phyloP scores from a whole-genome alignment of 371 early-diverging fungal species.

The Rhizopus arrhizus region DNA sequence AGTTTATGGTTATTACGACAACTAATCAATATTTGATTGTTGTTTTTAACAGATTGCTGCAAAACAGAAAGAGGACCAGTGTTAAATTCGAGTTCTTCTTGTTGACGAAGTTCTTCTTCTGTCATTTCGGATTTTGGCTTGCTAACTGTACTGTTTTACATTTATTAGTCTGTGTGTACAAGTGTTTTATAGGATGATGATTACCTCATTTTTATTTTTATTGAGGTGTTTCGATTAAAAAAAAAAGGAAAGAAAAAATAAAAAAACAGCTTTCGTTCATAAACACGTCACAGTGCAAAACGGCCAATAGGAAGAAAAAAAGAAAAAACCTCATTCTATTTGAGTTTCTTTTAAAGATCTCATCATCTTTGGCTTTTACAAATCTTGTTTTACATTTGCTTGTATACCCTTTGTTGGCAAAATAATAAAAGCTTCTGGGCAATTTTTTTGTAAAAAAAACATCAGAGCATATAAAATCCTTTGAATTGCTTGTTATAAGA shows the following conservation, averaged over 20 bases:
- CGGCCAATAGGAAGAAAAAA: too few species aligned
- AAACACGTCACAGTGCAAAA: too few species aligned
- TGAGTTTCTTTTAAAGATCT: too few species aligned
- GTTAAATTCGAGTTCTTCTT: constrained; percentile 95
- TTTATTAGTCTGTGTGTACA: neutral
- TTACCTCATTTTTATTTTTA: constrained; percentile 1
- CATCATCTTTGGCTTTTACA: too few species aligned
- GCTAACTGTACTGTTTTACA: constrained; percentile 22
- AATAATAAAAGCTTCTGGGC: too few species aligned
- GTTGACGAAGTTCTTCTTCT: constrained; percentile 88
- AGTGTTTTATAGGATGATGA: neutral
- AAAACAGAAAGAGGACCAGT: constrained; percentile 96
- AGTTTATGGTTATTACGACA: constrained; percentile 97
- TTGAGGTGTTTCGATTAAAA: neutral
- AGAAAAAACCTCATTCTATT: too few species aligned
- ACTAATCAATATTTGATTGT: constrained; percentile 93
- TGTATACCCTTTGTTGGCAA: too few species aligned
- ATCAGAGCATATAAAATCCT: too few species aligned
- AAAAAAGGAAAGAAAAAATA: neutral
- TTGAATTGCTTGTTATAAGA: too few species aligned
- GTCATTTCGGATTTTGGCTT: constrained; percentile 86
- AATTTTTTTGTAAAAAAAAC: too few species aligned
- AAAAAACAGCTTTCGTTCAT: neutral
- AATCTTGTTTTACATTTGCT: too few species aligned
- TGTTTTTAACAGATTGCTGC: constrained; percentile 93